Base-by-base conservation (phyloP, 2,329 filamentous ascomycete genomes). In the Colletotrichum lentis region DNA sequence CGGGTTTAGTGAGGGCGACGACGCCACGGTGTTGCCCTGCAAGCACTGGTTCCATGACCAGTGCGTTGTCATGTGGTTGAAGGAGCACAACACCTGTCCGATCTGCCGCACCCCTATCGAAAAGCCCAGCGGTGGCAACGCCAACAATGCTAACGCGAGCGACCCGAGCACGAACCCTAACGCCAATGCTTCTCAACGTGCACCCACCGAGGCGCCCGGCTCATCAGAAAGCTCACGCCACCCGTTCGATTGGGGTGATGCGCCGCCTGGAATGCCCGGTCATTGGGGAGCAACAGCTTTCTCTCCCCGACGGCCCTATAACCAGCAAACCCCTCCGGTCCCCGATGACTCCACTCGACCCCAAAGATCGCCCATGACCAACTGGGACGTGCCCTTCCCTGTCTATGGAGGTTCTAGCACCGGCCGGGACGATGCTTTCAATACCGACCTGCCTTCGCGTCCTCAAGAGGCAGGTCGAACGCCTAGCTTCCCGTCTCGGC, bases 81-180 rank as follows among this genome's bases (percentile, higher is more conserved):
- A 86, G 73, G 92, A 97, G 78, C 94, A 97, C 78, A 94, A 97
- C 74, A 97, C 94, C 0, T 98, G 95, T 74, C 95, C 95, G 1
- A 90, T 94, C 61, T 95, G 92, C 75, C 86, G 92, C 46, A 86
- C 86, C 18, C 77, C 86, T 3, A 85, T 88, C 46, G 85, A 86
- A 71, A 79, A 77, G 73, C 69, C 73, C 56, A 66, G 72, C 73
- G 74, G 62, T 59, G 73, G 61, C 46, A 20, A 69, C 35, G 18
- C n/a, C 63, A 49, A n/a, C 56, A 71, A 44, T 57, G 64, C 52
- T 31, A 69, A 55, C 39, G 71, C 47, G 8, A 35, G 35, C 47
- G 57, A 43, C 2, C 43, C 64, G 50, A 71, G 27, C 50, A 67
- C 44, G 49, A 47, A 41, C 46, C 41, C 22, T 43, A 55, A 60